A percentile compares a stretch with the other conserved stretches of the same genome.
Conservation (phyloP, 306 rosid genomes). For the Sphenostylis stenocarpa region DNA sequence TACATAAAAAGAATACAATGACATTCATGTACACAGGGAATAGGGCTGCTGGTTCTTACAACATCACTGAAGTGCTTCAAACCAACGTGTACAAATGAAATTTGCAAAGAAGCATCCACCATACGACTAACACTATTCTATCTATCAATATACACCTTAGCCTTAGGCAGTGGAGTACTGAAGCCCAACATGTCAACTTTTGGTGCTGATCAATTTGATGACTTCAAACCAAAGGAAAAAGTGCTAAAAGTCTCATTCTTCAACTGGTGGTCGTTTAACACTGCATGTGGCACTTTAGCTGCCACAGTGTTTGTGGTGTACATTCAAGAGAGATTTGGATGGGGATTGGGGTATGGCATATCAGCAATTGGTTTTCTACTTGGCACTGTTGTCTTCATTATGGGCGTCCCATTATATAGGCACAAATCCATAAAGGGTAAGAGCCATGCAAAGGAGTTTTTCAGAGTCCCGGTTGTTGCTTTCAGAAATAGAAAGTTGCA, state of each 20-base stretch:
- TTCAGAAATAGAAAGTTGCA: slow-evolving; percentile 52
- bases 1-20: too few species aligned
- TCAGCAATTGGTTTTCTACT: slow-evolving; percentile 57
- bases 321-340: slow-evolving; percentile 74
- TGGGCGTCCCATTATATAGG: slow-evolving; percentile 67
- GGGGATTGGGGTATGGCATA: slow-evolving; percentile 74
- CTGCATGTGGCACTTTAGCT: slow-evolving; percentile 54
- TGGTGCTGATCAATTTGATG: slow-evolving; percentile 88
- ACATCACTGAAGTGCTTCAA: slow-evolving; percentile 54
- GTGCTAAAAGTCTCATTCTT: slow-evolving; percentile 66
- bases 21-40: slow-evolving; percentile 41
- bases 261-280: slow-evolving; percentile 83
- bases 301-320: slow-evolving; percentile 72
- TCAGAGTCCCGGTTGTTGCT: slow-evolving; percentile 48
- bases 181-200: slow-evolving; percentile 77
- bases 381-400: slow-evolving; percentile 49
- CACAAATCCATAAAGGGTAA: slow-evolving; percentile 51
- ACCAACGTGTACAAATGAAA: slow-evolving; percentile 51
- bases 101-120: slow-evolving; percentile 52
- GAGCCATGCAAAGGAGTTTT: slow-evolving; percentile 47
- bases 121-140: slow-evolving; percentile 53
- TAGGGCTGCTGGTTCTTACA: slow-evolving; percentile 59
- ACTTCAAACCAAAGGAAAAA: slow-evolving; percentile 52
- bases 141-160: slow-evolving; percentile 61
- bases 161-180: slow-evolving; percentile 65